Base-by-base conservation (phyloP, 1,284 basidiomycete species). In the Vanrija humicola region DNA sequence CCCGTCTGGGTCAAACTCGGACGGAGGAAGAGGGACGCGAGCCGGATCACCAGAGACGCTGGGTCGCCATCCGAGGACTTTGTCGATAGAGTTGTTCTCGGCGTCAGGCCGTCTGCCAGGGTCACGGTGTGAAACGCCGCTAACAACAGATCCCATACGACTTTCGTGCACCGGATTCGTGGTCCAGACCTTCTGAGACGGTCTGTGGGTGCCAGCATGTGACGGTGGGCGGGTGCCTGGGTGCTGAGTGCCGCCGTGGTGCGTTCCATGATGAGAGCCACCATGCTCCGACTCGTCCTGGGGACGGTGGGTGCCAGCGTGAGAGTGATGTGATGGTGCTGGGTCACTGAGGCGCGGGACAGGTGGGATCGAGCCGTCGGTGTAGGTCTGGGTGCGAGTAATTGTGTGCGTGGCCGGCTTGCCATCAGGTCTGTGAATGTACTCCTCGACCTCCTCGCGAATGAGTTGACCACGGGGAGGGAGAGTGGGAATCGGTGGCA, bases 401-500 rank as follows among this genome's bases (percentile, higher is more conserved):
- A 69, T 63, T 34, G 68, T 65, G 66, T 68, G 34, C 1, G n/a
- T 44, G 45, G 47, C 16, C 55, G 25, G 46, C n/a, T 23, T 46
- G 29, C 16, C 8, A 16, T 46, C 45, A 6, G 51, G 26, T 1
- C 21, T 21, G 44, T 23, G 19, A 54, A 65, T 60, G 44, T 69
- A 68, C 62, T 74, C 72, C 54, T 70, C 66, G 38, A 66, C 63
- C 47, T 70, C 68, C 54, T 72, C 70, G 43, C 66, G 51, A 25
- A 72, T 60, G 18, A 68, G 47, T 18, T 66, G 65, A 21, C 50
- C 55, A 21, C 26, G 29, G 19, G 49, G 38, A 16, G 6, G 46
- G 34, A 12, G 5, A 5, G 29, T 6, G 46, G 28, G n/a, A 21
- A 42, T 42, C n/a, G 19, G n/a, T 3, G n/a, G 40, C 40, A 34